Conservation (phyloP, 805 yeast genomes). For the Suhomyces sp. region DNA sequence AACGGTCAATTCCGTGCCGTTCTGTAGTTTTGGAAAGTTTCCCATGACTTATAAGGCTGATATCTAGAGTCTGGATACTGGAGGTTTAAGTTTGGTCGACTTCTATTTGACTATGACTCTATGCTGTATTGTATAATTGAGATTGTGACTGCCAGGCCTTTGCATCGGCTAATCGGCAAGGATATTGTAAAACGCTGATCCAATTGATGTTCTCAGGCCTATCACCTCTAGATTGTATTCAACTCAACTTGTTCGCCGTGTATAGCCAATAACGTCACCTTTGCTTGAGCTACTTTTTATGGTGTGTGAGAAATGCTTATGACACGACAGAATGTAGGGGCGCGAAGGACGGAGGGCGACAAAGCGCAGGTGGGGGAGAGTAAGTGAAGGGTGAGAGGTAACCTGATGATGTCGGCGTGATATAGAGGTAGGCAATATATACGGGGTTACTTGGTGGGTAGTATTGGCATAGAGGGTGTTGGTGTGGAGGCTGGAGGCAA, state of each 20-base stretch:
- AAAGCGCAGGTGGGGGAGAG: not conserved
- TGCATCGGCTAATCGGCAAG: not conserved
- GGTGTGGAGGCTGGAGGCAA: not conserved
- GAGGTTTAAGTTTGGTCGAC: no score
- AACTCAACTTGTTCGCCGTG: not conserved
- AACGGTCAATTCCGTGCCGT: constrained; percentile 39
- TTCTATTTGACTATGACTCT: no score
- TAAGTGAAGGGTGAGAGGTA: no score
- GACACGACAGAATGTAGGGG: not conserved
- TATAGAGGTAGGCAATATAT: not conserved
- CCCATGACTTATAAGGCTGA: constrained; percentile 19
- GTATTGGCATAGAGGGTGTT: not conserved
- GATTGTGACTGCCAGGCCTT: not conserved
- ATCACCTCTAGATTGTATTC: not conserved
- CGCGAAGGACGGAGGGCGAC: not conserved
- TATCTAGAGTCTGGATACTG: no score
- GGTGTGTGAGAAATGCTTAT: not conserved
- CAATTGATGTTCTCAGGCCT: not conserved
- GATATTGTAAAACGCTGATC: not conserved
- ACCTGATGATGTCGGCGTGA: no score
- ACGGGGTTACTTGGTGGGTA: no score
- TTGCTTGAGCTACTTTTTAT: not conserved
- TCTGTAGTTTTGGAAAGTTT: constrained; percentile 30
- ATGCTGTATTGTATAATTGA: not conserved
- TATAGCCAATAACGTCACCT: not conserved